phyloP scores from a whole-genome alignment of 176 grass and related monocot genomes.

The Saccharum spontaneum region DNA sequence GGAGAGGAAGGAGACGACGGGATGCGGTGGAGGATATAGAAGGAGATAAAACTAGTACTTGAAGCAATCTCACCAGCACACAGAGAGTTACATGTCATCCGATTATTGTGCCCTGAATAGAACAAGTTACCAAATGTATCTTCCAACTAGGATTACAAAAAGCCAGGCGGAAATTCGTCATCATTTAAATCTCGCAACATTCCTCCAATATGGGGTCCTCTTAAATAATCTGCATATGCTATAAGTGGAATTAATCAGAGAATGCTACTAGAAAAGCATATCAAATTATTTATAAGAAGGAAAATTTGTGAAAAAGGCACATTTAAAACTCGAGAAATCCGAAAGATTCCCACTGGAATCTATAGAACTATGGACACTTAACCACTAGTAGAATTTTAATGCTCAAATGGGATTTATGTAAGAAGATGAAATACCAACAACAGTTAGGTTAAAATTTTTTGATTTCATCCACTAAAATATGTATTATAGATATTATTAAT shows the following conservation, averaged over 20 bases:
- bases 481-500: not conserved
- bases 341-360: not conserved
- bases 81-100: not conserved
- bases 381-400: not conserved
- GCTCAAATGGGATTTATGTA: not conserved
- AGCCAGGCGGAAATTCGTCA: not conserved
- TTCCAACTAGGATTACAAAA: not conserved
- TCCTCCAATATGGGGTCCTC: not conserved
- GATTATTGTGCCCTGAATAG: not conserved
- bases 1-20: no score
- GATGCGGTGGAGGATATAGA: no score
- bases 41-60: not conserved
- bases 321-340: not conserved
- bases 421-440: not conserved
- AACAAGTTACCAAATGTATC: not conserved
- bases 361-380: not conserved
- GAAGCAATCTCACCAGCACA: not conserved
- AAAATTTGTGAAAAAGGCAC: not conserved
- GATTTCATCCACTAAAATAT: not conserved
- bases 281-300: not conserved
- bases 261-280: not conserved
- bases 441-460: not conserved
- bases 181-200: not conserved
- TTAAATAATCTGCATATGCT: not conserved
- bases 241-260: not conserved